Evolutionary conservation across 179 eudicot genomes (phyloP).

Genomic region (Actinidia arguta): DNA sequence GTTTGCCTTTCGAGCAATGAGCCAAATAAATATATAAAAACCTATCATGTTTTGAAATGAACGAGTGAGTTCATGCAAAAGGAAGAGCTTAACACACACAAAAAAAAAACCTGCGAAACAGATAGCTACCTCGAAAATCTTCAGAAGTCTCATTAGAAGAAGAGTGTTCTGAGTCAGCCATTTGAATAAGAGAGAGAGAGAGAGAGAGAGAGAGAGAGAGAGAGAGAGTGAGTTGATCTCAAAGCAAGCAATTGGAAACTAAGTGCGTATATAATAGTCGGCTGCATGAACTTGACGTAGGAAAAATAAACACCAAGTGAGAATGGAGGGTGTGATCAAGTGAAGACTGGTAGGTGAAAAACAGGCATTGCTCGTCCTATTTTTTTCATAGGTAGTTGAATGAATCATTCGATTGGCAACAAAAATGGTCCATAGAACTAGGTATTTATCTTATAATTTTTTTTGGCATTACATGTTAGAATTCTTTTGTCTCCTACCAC

Average conservation of each 20-base stretch:
- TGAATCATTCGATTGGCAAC: too few species aligned
- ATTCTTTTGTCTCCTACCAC: too few species aligned
- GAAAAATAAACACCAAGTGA: not conserved
- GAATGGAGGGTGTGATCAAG: constrained; percentile 22
- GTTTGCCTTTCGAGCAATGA: too few species aligned
- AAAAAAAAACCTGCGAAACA: too few species aligned
- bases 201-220: not conserved
- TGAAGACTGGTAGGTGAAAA: constrained; percentile 21
- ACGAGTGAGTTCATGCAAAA: too few species aligned
- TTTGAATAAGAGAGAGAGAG: not conserved
- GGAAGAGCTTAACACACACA: too few species aligned
- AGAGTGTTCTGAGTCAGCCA: constrained; percentile 29
- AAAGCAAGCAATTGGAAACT: not conserved
- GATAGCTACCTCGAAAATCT: constrained; percentile 10
- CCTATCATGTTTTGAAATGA: too few species aligned
- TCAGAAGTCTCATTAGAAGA: constrained; percentile 21
- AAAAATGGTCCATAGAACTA: too few species aligned
- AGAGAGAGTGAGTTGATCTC: not conserved
- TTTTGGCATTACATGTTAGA: too few species aligned
- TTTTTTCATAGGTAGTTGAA: constrained; percentile 15
- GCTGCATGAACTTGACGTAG: not conserved
- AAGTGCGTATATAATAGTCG: not conserved
- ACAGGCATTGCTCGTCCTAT: not conserved
- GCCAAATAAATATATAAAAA: too few species aligned
- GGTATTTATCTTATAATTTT: too few species aligned